Conservation (phyloP, 352 stramenopile genomes). For the Globisporangium emineosum region DNA sequence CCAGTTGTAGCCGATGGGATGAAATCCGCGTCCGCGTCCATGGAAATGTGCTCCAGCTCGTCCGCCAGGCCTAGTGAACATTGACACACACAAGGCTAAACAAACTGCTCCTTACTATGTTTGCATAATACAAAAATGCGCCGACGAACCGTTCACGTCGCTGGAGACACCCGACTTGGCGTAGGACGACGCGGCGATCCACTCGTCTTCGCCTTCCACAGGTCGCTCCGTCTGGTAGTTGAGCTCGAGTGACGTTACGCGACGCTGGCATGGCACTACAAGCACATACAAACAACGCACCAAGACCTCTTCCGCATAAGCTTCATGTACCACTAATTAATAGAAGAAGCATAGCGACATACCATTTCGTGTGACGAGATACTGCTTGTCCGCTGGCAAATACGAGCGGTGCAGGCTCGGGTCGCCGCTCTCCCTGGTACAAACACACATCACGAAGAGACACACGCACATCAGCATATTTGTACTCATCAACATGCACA, state of each 20-base stretch:
- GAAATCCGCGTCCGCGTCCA: slow-evolving; percentile 26
- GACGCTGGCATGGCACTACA: slow-evolving; percentile 86
- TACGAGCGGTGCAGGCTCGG: slow-evolving; percentile 52
- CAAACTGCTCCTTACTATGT: too few relatives aligned
- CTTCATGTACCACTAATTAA: neutral
- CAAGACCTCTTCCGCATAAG: neutral
- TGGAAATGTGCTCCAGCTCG: slow-evolving; percentile 60
- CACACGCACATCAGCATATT: neutral
- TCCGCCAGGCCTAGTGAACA: slow-evolving; percentile 31
- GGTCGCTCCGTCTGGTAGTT: slow-evolving; percentile 68
- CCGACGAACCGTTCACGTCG: slow-evolving; percentile 30
- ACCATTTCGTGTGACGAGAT: slow-evolving; percentile 81
- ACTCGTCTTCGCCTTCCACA: slow-evolving; percentile 87
- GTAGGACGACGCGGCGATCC: slow-evolving; percentile 87
- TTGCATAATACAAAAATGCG: slow-evolving; percentile 3
- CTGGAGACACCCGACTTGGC: slow-evolving; percentile 30
- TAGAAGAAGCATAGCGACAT: neutral
- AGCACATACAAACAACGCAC: neutral
- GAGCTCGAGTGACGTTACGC: slow-evolving; percentile 72
- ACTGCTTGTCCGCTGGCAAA: slow-evolving; percentile 85
- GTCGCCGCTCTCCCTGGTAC: slow-evolving; percentile 66
- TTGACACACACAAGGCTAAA: too few relatives aligned
- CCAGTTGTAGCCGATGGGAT: neutral
- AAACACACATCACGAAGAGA: neutral
- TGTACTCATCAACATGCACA: neutral